A percentile compares a stretch with the other conserved stretches of the same genome.
Evolutionary conservation across 164 flowering plant genomes (phyloP).

Genomic region (Paratinospora sagittata): DNA sequence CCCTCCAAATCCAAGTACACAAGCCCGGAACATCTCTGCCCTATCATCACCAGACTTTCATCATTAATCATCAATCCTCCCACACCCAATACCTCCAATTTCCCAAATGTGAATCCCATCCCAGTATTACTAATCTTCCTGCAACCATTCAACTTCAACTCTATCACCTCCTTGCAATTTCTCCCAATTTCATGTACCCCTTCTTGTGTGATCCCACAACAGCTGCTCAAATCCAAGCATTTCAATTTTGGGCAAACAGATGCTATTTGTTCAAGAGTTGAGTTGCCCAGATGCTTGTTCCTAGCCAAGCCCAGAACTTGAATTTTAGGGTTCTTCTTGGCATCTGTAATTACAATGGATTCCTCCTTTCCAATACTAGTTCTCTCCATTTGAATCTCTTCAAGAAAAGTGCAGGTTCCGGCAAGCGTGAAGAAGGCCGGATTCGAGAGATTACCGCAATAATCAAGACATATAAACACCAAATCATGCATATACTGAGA

Average conservation of each 20-base stretch:
- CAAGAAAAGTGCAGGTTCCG: slow-evolving; percentile 28
- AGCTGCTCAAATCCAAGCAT: slow-evolving; percentile 32
- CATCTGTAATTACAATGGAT: background rate
- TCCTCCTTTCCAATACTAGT: slow-evolving; percentile 35
- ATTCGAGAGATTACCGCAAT: slow-evolving; percentile 28
- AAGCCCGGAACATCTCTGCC: slow-evolving; percentile 27
- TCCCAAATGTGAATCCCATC: slow-evolving; percentile 16
- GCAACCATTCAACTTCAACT: slow-evolving; percentile 33
- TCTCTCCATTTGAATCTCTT: slow-evolving; percentile 38
- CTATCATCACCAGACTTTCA: slow-evolving; percentile 30
- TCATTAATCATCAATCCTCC: slow-evolving; percentile 27
- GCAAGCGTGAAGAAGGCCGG: slow-evolving; percentile 30
- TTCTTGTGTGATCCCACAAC: slow-evolving; percentile 29
- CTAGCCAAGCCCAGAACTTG: slow-evolving; percentile 26
- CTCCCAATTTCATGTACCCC: slow-evolving; percentile 31
- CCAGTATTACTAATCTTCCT: slow-evolving; percentile 17
- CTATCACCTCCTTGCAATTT: slow-evolving; percentile 28
- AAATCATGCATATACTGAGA: slow-evolving; percentile 24
- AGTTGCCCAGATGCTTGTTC: slow-evolving; percentile 27
- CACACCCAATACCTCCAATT: slow-evolving; percentile 37
- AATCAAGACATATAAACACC: slow-evolving; percentile 30
- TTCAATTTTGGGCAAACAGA: slow-evolving; percentile 35
- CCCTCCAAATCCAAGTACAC: slow-evolving; percentile 31
- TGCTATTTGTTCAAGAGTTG: slow-evolving; percentile 24
- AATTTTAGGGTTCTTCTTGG: slow-evolving; percentile 16